Percentiles rank a stretch among this genome's conserved stretches.
phyloP scores from a whole-genome alignment of 805 yeast species.

The Candida koratica region DNA sequence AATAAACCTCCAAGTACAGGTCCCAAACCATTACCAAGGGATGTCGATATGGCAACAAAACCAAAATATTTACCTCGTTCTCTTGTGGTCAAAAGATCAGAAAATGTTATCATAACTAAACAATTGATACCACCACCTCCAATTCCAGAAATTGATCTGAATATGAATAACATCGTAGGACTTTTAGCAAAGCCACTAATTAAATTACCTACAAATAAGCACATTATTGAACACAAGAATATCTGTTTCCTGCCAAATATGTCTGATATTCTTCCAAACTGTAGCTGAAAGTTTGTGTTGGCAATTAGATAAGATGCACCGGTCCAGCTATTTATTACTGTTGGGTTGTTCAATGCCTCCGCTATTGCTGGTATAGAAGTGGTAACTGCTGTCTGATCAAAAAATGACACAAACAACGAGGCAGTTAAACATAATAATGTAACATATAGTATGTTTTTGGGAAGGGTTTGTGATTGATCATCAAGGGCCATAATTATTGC shows the following conservation, averaged over 20 bases:
- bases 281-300: slow-evolving; percentile 69
- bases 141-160: slow-evolving; percentile 55
- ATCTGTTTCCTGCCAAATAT: slow-evolving; percentile 53
- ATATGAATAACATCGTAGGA: slow-evolving; percentile 43
- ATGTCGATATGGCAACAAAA: slow-evolving; percentile 45
- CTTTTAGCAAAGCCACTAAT: slow-evolving; percentile 39
- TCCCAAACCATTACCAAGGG: slow-evolving; percentile 49
- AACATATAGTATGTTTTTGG: slow-evolving; percentile 7
- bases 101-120: slow-evolving; percentile 48
- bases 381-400: slow-evolving; percentile 45
- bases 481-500: slow-evolving; percentile 3
- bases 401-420: slow-evolving; percentile 31
- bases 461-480: slow-evolving; percentile 14
- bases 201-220: slow-evolving; percentile 45
- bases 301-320: slow-evolving; percentile 69
- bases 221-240: slow-evolving; percentile 39
- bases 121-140: slow-evolving; percentile 61
- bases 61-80: slow-evolving; percentile 56
- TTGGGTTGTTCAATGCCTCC: slow-evolving; percentile 37
- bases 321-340: slow-evolving; percentile 54
- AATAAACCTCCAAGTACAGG: slow-evolving; percentile 36
- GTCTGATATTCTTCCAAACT: slow-evolving; percentile 69
- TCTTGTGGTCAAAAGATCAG: slow-evolving; percentile 52
- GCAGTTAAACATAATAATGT: slow-evolving; percentile 13
- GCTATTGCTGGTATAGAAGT: slow-evolving; percentile 46